Evolutionary conservation across 129 eudicot genomes (phyloP).

Genomic region (Escallonia herrerae): DNA sequence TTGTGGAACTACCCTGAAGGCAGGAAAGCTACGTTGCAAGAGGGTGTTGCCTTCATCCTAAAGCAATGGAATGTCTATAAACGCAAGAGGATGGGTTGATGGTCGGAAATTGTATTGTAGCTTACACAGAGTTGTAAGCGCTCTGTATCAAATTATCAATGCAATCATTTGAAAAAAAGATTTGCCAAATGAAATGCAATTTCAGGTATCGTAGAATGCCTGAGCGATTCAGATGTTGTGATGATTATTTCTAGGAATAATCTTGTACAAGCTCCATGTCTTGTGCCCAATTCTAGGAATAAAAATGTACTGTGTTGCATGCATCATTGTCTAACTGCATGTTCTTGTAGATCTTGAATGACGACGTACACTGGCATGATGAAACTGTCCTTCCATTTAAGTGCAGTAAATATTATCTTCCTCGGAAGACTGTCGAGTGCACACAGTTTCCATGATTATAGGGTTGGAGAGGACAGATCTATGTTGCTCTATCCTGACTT

Average conservation of each 20-base stretch:
- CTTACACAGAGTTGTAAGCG: neutral
- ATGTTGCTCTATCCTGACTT: no score
- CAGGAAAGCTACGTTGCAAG: constrained; percentile 52
- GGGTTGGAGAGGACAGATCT: no score
- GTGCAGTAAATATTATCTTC: no score
- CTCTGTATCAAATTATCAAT: neutral
- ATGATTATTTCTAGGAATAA: neutral
- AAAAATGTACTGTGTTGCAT: neutral
- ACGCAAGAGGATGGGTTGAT: constrained; percentile 19
- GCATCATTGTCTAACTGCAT: neutral
- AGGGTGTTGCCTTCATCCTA: constrained; percentile 50
- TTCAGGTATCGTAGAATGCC: neutral
- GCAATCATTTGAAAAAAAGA: neutral
- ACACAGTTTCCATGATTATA: no score
- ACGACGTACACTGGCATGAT: no score
- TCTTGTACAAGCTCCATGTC: no score
- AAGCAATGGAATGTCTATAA: constrained; percentile 44
- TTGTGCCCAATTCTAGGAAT: neutral
- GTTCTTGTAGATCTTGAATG: no score
- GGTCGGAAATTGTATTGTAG: neutral
- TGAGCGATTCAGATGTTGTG: neutral
- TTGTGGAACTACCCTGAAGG: constrained; percentile 62
- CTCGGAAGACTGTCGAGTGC: no score
- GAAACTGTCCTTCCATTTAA: no score
- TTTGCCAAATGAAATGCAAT: neutral